Evolutionary conservation across 2,329 filamentous ascomycete genomes (phyloP), one percentile per base, ranked within the genome.

Genomic region (Trichoderma lentiforme): DNA sequence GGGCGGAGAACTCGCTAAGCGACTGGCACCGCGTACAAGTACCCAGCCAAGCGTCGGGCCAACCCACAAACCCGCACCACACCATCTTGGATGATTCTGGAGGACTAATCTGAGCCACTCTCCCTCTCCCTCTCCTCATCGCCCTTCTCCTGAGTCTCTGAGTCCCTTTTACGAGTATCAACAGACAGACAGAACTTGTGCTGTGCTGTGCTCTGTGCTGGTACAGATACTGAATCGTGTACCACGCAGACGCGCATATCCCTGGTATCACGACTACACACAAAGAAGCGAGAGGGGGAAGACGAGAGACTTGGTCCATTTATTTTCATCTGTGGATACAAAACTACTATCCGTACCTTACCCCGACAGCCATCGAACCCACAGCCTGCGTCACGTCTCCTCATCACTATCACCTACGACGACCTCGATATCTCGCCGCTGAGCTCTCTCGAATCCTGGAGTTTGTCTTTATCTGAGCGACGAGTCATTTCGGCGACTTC

Each of bases 51-150:
- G 57, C 21, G 57, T 70, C 66, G 66, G 66, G 30, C 57, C 57
- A 70, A 53, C 66, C 66, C 66, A 70, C 66, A 70, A 70, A 70
- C 66, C 66, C 69, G 60, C 69, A 65, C 58, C 32, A 58, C 61
- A 58, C 69, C 61, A 65, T 71, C 61, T 60, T 51, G 51, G 67
- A 56, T 32, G 28, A 18, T 58, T 58, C 28, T 58, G 56, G 56
- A 58, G 28, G 26, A 32, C 30, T 62, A 39, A 61, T 67, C 47
- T 57, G 62, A 71, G 62, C 63, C 70, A 71, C 63, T 51, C 61
- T 61, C 62, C 53, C 53, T 67, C 62, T 47, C 21, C 70, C 70
- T 53, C 70, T 26, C 53, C 26, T 30, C 32, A 39, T 66, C 63
- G 53, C 63, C 60, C 69, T 64, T 57, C 32, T 62, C 60, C 68